phyloP scores from a whole-genome alignment of 352 stramenopile species.

The Phytopythium chamaehyphon region DNA sequence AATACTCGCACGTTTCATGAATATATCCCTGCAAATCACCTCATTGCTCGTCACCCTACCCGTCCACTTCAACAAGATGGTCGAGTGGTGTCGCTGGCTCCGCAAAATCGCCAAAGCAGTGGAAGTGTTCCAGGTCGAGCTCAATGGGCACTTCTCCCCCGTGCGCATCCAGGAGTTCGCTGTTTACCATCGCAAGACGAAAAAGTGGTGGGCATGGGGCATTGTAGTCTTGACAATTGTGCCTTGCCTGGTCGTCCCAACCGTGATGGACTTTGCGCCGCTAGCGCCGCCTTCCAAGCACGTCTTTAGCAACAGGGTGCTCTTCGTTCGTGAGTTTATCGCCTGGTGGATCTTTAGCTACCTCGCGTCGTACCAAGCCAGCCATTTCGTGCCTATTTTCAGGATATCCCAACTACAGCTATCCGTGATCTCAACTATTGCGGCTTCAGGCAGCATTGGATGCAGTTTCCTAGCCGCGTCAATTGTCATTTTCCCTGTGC shows the following conservation, averaged over 20 bases:
- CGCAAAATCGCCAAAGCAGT: not conserved
- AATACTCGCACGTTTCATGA: too few relatives aligned
- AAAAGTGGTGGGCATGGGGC: not conserved
- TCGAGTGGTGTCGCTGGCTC: too few relatives aligned
- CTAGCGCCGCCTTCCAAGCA: constrained; percentile 7
- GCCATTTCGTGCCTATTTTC: constrained; percentile 12
- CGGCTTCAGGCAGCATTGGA: constrained; percentile 1
- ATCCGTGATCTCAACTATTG: constrained; percentile 6
- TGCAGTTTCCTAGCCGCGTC: constrained; percentile 3
- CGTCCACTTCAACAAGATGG: too few relatives aligned
- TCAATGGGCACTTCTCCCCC: constrained; percentile 13
- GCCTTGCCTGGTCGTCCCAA: constrained; percentile 12
- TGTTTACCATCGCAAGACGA: constrained; percentile 9
- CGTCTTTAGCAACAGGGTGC: constrained; percentile 8
- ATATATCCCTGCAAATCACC: too few relatives aligned
- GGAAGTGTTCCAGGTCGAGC: constrained; percentile 13
- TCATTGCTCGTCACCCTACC: too few relatives aligned
- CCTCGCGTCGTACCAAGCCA: constrained; percentile 1
- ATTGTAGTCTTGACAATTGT: constrained; percentile 7
- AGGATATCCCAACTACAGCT: constrained; percentile 7
- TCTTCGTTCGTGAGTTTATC: constrained; percentile 13
- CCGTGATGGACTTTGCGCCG: constrained; percentile 9
- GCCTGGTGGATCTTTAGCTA: constrained; percentile 17
- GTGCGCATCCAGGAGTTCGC: constrained; percentile 8
- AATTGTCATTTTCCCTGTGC: constrained; percentile 10